A percentile compares a stretch with the other conserved stretches of the same genome.
These are phyloP conservation scores for Maudiozyma humilis DNA, from an alignment of 1,139 yeast species.

Conservation along the genomic window DNA sequence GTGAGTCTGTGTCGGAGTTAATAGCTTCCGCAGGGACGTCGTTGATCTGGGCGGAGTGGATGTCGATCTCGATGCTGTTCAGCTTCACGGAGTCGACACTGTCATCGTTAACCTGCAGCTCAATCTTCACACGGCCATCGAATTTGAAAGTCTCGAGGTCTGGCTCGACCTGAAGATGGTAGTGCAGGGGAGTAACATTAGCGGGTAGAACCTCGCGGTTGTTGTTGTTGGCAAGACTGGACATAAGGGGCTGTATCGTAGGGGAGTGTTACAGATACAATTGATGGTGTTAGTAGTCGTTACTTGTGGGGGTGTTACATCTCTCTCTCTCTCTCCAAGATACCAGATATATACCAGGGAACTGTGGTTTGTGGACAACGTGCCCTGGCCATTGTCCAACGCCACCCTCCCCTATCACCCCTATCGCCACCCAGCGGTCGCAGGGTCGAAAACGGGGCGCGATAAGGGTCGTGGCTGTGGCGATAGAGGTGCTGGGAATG, in stretches of 20 bases:
- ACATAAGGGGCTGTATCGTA: slow-evolving; percentile 1
- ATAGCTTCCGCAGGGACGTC: slow-evolving; percentile 19
- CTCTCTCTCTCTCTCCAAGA: too few species aligned
- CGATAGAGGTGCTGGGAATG: too few species aligned
- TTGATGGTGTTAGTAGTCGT: background rate
- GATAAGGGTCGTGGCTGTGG: too few species aligned
- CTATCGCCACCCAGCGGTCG: too few species aligned
- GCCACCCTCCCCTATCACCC: too few species aligned
- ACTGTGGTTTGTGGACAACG: background rate
- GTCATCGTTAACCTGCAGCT: slow-evolving; percentile 49
- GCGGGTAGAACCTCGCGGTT: slow-evolving; percentile 61
- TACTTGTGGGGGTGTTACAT: background rate
- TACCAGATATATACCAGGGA: too few species aligned
- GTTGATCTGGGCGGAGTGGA: slow-evolving; percentile 45
- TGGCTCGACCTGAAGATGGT: slow-evolving; percentile 66
- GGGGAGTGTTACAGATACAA: background rate
- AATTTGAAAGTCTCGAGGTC: slow-evolving; percentile 62
- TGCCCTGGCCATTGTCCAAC: background rate
- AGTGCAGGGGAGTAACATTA: slow-evolving; percentile 64
- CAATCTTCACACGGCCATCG: slow-evolving; percentile 57
- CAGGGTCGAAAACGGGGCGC: too few species aligned
- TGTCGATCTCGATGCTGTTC: slow-evolving; percentile 58
- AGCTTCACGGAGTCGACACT: slow-evolving; percentile 30
- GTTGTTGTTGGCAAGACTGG: slow-evolving; percentile 9
- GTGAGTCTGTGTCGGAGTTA: slow-evolving; percentile 45